Base-by-base conservation (phyloP, 2,329 filamentous ascomycete species). In the Teratosphaeria gauchensis region DNA sequence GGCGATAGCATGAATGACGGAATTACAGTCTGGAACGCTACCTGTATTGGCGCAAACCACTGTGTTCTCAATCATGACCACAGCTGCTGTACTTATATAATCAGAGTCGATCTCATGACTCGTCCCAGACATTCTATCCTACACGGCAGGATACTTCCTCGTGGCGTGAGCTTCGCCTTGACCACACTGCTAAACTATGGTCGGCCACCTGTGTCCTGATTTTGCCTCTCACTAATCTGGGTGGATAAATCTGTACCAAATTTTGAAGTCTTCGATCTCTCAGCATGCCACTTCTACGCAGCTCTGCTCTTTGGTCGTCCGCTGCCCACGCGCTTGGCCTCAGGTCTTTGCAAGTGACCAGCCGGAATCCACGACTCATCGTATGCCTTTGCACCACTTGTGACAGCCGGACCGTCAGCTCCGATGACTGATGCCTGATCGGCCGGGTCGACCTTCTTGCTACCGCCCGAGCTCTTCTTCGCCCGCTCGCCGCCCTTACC, bases 311-410 rank as follows among this genome's bases (percentile, higher is more conserved):
- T 78, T 35, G 74, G 70, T 56, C 73, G 69, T 59, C 73, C 73
- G 61, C 80, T 79, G 70, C 83, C 82, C 58, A 86, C 80, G 66
- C 84, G 80, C 67, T 79, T 80, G 53, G 84, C 88, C 66, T 88
- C 81, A 42, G 92, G 92, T 67, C 89, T 87, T 79, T 92, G 89
- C 74, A 96, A 84, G 77, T 97, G 92, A 73, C 88, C 85, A 62
- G 86, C 84, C 32, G 92, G 91, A 68, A 96, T 96, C 92, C 92
- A 96, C 79, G 87, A 90, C 79, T 92, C 87, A 69, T 96, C 92
- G 75, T 92, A 95, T 61, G 81, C 81, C 78, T 89, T 89, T 61
- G 85, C 80, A 60, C 86, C 83, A 63, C 83, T 85, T 58, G 87
- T 82, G 59, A 86, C 84, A 62, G 84, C 85, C 55, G 87, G 81